phyloP scores from a whole-genome alignment of 2,329 filamentous ascomycete genomes.

The Aspergillus intermedius region DNA sequence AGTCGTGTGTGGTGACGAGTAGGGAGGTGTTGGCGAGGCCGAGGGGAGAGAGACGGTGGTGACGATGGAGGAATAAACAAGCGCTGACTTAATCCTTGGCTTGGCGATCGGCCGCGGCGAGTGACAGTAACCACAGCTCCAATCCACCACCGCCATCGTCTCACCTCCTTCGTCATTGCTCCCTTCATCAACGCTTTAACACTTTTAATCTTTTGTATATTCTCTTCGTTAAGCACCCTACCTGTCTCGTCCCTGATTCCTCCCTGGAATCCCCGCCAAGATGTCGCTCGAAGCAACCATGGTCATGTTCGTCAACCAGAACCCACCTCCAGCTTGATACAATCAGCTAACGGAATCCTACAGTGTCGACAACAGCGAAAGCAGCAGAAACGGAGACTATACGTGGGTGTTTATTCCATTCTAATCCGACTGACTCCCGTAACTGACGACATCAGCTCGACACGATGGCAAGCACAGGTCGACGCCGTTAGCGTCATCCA shows the following conservation, averaged over 20 bases:
- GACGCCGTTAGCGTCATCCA: conserved; percentile 95
- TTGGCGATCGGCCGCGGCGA: conserved; percentile 2
- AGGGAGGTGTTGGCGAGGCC: conserved; percentile 12
- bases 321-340: conserved; percentile 7
- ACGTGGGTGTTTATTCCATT: conserved; percentile 40
- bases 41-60: conserved; percentile 4
- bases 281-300: conserved; percentile 99
- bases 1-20: neutral
- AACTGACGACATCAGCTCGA: conserved; percentile 58
- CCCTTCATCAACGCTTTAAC: conserved; percentile 4
- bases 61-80: conserved; percentile 37
- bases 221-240: neutral
- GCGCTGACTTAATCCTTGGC: conserved; percentile 22
- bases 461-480: conserved; percentile 90
- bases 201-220: neutral
- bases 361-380: conserved; percentile 96
- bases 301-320: conserved; percentile 59
- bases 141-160: neutral
- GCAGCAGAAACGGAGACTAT: conserved; percentile 92
- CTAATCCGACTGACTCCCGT: conserved; percentile 7
- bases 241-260: neutral
- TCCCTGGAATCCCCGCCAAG: conserved; percentile 45
- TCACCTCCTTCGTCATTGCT: conserved; percentile 1
- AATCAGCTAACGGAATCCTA: conserved; percentile 15
- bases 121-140: conserved; percentile 10